These are phyloP conservation scores for Achaetomiella virescens DNA, from an alignment of 495 filamentous ascomycete species.

Conservation along the genomic window DNA sequence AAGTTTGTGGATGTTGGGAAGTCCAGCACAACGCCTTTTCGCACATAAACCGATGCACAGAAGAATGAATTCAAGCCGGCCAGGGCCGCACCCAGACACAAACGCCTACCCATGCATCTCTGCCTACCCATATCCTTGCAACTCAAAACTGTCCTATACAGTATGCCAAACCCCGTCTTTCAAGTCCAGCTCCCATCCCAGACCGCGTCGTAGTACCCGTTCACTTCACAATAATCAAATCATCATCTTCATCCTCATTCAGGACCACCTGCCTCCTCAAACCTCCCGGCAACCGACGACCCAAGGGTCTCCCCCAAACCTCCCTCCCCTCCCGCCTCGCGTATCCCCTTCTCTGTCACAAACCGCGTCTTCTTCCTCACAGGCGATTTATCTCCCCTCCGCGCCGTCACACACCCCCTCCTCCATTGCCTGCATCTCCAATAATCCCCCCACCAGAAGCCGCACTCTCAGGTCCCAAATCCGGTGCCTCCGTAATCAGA, in stretches of 20 bases:
- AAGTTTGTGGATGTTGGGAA: no score
- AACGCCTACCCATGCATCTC: background rate
- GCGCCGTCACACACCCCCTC: background rate
- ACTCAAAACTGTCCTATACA: background rate
- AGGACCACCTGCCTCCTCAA: slow-evolving; percentile 15
- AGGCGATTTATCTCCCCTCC: slow-evolving; percentile 32
- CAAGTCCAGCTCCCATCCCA: background rate
- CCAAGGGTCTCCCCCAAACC: slow-evolving; percentile 47
- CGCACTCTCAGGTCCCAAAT: background rate
- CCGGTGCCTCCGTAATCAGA: background rate
- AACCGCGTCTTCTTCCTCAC: slow-evolving; percentile 77
- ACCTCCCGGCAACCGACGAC: slow-evolving; percentile 9
- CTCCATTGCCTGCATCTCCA: background rate
- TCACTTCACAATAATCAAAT: slow-evolving; percentile 28
- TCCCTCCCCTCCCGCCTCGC: slow-evolving; percentile 71
- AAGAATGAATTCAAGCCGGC: background rate
- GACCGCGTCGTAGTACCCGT: background rate
- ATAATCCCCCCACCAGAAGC: no score
- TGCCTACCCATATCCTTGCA: background rate
- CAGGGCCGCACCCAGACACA: background rate
- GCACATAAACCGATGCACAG: no score
- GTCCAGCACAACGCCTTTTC: no score
- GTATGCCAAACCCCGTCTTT: background rate
- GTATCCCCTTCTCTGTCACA: slow-evolving; percentile 67
- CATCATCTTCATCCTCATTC: slow-evolving; percentile 29